Base-by-base conservation (phyloP, 805 yeast genomes). In the Wickerhamomyces queroliae region DNA sequence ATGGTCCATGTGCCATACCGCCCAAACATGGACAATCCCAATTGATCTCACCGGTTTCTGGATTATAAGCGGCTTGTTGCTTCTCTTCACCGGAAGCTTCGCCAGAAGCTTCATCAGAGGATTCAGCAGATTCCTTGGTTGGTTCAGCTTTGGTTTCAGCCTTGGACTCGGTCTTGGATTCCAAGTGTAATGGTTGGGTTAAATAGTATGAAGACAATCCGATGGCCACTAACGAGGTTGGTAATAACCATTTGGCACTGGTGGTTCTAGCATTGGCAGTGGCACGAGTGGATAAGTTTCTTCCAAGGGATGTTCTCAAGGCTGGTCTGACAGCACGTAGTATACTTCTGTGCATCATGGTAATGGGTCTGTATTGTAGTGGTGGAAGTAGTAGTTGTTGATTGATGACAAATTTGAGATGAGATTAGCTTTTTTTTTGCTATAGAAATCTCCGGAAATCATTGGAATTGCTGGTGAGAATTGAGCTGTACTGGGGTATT, bases 21-120 rank as follows among this genome's bases (percentile, higher is more conserved):
- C 98, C 99, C 36, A 93, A 70, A 64, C 98, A 91, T n/a, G 99
- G 98, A 63, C 99, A 93, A 59, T 93, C 98, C 99, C 99, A 93
- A 76, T 93, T 91, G 66, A 93, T 93, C 61, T 91, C 98, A 23
- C 99, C 99, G 3, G 99, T 93, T 55, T 86, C 95, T 23, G 97
- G 97, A 67, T 91, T 78, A 65, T 78, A 91, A 4, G 98, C 96
- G 28, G 88, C 84, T 44, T 70, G 65, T 45, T 62, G 67, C 17
- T 65, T 69, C 30, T 57, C 63, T 36, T 57, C 67, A 7, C 45
- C 58, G 33, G 44, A 54, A 15, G 25, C 36, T 31, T 42, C 39
- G 12, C 33, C 37, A 15, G 36, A 39, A 18, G 11, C 26, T 13
- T 39, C 29, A 32, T 22, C 37, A 16, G 26, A 28, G 11, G 16